These are phyloP conservation scores for Amanita jacksonii DNA, from an alignment of 768 basidiomycete genomes.

Conservation along the genomic window DNA sequence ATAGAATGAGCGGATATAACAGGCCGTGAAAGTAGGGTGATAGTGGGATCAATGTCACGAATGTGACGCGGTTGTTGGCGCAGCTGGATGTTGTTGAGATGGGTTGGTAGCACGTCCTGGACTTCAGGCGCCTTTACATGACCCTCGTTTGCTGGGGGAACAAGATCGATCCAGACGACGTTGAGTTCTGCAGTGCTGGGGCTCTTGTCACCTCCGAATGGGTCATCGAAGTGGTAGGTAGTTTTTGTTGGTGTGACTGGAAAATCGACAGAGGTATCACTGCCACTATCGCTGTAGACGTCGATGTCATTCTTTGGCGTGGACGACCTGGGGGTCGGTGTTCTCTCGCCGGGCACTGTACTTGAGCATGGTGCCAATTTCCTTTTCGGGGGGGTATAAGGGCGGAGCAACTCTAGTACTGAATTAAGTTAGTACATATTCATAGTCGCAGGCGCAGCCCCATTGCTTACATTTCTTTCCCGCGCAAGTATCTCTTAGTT, in stretches of 20 bases:
- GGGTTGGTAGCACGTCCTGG: slow-evolving; percentile 10
- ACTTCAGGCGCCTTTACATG: slow-evolving; percentile 1
- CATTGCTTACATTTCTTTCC: slow-evolving; percentile 55
- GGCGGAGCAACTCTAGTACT: slow-evolving; percentile 41
- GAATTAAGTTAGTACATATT: slow-evolving; percentile 6
- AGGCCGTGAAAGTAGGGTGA: slow-evolving; percentile 48
- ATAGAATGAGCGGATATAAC: slow-evolving; percentile 41
- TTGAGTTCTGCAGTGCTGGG: too few species aligned
- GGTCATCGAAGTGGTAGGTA: too few species aligned
- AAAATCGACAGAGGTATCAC: too few species aligned
- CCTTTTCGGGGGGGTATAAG: slow-evolving; percentile 19
- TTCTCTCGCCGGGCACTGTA: slow-evolving; percentile 16
- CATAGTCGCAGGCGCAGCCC: too few species aligned
- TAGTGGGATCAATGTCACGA: slow-evolving; percentile 52
- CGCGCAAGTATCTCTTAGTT: slow-evolving; percentile 64
- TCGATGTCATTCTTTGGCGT: too few species aligned
- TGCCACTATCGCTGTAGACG: too few species aligned
- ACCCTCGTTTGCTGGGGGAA: slow-evolving; percentile 19
- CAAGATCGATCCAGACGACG: slow-evolving; percentile 38
- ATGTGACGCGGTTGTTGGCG: slow-evolving; percentile 43
- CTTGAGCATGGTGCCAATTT: slow-evolving; percentile 19
- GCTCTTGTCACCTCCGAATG: too few species aligned
- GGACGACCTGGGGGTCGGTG: too few species aligned
- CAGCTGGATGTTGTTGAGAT: slow-evolving; percentile 18
- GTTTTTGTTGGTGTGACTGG: too few species aligned